Evolutionary conservation across 2,329 filamentous ascomycete species (phyloP).

Genomic region (Exophiala bonariae): DNA sequence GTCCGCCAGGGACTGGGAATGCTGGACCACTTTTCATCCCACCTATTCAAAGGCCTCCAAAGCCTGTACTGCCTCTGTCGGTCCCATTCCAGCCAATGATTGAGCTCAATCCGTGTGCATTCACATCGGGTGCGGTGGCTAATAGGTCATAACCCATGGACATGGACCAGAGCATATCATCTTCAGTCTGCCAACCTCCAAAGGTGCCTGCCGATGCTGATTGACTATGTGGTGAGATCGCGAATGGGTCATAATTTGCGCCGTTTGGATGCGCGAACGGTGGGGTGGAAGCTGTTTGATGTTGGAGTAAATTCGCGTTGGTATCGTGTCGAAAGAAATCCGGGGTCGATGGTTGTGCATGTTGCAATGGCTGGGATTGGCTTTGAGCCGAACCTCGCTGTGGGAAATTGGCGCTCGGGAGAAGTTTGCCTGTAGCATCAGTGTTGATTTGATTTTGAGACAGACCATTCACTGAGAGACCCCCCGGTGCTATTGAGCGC

Average conservation of each 20-base stretch:
- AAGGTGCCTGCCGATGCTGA: constrained; percentile 18
- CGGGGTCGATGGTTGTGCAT: background rate
- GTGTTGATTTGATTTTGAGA: no score
- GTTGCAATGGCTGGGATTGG: background rate
- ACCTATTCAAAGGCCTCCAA: background rate
- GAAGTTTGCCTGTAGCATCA: background rate
- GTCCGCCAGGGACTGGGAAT: no score
- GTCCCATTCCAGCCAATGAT: constrained; percentile 19
- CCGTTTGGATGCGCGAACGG: constrained; percentile 1
- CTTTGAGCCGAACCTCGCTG: background rate
- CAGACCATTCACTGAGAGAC: constrained; percentile 1
- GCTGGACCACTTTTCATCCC: background rate
- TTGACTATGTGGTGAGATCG: constrained; percentile 16
- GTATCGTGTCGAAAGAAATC: constrained; percentile 1
- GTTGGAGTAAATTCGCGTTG: constrained; percentile 2
- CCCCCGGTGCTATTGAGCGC: background rate
- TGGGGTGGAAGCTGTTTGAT: background rate
- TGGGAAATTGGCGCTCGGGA: background rate
- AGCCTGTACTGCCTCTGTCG: constrained; percentile 5
- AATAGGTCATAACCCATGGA: constrained; percentile 28
- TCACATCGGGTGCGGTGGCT: constrained; percentile 23
- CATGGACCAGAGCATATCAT: constrained; percentile 30
- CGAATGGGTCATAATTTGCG: constrained; percentile 16
- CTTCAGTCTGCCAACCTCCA: constrained; percentile 27
- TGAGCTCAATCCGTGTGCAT: constrained; percentile 17